These are phyloP conservation scores for Isatis tinctoria DNA, from an alignment of 345 rosid genomes.

Conservation along the genomic window DNA sequence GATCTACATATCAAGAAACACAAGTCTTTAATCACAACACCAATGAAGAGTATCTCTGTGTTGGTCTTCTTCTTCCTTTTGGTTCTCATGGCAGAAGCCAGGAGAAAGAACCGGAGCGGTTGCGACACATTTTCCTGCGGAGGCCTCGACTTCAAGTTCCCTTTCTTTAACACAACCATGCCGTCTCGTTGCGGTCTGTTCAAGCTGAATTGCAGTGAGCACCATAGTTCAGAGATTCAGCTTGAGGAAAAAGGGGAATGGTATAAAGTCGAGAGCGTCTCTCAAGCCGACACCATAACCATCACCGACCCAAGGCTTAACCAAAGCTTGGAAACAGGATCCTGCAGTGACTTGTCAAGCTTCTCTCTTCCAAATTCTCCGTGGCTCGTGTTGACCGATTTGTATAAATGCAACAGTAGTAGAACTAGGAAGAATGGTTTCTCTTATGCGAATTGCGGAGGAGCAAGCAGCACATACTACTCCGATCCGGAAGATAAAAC, in stretches of 20 bases:
- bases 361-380: conserved; percentile 34
- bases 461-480: conserved; percentile 2
- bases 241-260: conserved; percentile 19
- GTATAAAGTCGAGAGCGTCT: conserved; percentile 27
- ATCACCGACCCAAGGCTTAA: conserved; percentile 19
- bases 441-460: conserved; percentile 1
- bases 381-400: background rate
- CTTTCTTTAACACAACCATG: conserved; percentile 21
- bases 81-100: conserved; percentile 3
- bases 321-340: background rate
- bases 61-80: conserved; percentile 11
- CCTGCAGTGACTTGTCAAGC: conserved; percentile 28
- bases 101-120: background rate
- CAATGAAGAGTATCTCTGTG: conserved; percentile 21
- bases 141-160: conserved; percentile 4
- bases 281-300: conserved; percentile 27
- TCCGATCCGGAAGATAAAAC: background rate
- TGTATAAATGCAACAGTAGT: conserved; percentile 31
- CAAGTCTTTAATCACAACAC: conserved; percentile 4
- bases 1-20: conserved; percentile 11
- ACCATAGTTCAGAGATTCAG: conserved; percentile 20
- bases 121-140: conserved; percentile 34
- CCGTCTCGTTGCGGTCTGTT: conserved; percentile 29
- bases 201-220: conserved; percentile 22
- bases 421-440: background rate